These are phyloP conservation scores for Nothophytophthora sp. DNA, from an alignment of 352 stramenopile species.

Conservation along the genomic window DNA sequence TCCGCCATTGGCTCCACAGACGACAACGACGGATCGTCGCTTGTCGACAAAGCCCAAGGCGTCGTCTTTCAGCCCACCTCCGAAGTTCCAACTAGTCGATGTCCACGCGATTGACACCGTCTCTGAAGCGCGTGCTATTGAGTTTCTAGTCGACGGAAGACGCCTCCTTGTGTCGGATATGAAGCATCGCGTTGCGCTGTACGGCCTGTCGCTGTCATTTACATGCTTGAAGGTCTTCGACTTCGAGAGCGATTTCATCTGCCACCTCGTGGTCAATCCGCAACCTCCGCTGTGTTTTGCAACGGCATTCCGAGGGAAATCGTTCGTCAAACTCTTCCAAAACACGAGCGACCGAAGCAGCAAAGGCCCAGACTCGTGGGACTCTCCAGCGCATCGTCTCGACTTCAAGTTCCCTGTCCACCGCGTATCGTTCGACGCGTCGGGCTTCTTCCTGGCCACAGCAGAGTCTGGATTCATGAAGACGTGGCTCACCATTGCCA, in stretches of 20 bases:
- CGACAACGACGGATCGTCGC: conserved; percentile 6
- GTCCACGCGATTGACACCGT: conserved; percentile 14
- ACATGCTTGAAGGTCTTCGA: conserved; percentile 1
- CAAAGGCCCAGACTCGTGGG: not conserved
- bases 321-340: conserved; percentile 23
- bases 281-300: conserved; percentile 10
- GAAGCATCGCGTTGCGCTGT: conserved; percentile 22
- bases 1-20: not conserved
- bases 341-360: not conserved
- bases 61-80: conserved; percentile 8
- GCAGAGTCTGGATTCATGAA: conserved; percentile 53
- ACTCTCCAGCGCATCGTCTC: conserved; percentile 11
- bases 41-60: conserved; percentile 20
- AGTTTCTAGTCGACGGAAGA: conserved; percentile 24
- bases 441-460: conserved; percentile 36
- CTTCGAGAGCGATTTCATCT: conserved; percentile 21
- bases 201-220: conserved; percentile 14
- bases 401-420: conserved; percentile 42
- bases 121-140: conserved; percentile 15
- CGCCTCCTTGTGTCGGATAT: conserved; percentile 34
- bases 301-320: conserved; percentile 29
- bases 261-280: conserved; percentile 14
- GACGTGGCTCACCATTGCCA: conserved; percentile 54
- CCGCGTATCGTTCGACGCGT: conserved; percentile 37
- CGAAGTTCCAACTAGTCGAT: conserved; percentile 27